These are phyloP conservation scores for Penicillium sp. DNA, from an alignment of 2,329 filamentous ascomycete genomes.

Conservation along the genomic window DNA sequence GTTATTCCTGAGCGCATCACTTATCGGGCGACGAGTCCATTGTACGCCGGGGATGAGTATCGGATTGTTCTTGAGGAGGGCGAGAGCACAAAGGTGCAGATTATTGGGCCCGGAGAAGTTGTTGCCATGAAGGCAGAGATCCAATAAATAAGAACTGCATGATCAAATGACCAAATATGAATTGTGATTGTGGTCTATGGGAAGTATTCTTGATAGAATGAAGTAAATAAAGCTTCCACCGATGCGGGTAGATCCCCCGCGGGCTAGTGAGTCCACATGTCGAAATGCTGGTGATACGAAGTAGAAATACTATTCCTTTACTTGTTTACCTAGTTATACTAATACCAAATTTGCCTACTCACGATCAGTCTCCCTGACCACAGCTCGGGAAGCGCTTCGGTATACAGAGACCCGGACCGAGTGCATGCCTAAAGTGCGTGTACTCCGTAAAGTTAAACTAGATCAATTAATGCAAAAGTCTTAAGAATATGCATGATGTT, in stretches of 20 bases:
- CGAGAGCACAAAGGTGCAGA: conserved; percentile 32
- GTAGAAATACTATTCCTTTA: no score
- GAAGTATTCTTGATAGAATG: background rate
- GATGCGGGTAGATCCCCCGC: background rate
- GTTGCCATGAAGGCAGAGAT: conserved; percentile 43
- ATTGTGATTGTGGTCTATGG: background rate
- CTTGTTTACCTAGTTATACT: no score
- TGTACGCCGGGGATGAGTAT: conserved; percentile 52
- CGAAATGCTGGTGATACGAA: no score
- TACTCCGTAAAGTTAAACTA: no score
- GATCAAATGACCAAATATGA: background rate
- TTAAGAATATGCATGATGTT: no score
- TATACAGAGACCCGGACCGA: no score
- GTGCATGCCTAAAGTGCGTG: no score
- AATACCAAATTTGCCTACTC: no score
- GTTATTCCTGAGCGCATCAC: conserved; percentile 43
- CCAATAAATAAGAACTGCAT: background rate
- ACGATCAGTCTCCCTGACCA: no score
- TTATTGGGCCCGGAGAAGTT: conserved; percentile 31
- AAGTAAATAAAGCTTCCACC: background rate
- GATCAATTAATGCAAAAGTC: no score
- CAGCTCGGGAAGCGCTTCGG: no score
- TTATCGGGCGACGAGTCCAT: conserved; percentile 50
- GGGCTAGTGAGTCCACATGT: background rate
- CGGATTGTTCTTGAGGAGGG: conserved; percentile 40